Conservation (phyloP, 148 eudicot species). For the Beta vulgaris region DNA sequence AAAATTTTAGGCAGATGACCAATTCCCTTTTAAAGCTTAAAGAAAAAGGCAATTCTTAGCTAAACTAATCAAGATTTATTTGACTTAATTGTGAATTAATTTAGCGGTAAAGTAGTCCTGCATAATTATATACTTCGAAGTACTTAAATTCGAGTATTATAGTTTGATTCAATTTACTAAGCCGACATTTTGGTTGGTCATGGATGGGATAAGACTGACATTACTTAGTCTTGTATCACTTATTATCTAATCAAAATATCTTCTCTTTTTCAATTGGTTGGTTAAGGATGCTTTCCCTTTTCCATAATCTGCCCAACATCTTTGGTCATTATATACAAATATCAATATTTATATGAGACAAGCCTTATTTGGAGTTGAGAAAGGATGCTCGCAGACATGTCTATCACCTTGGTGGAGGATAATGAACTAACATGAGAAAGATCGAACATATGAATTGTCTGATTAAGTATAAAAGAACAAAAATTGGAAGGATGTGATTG, state of each 20-base stretch:
- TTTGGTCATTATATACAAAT: not conserved
- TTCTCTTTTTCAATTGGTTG: constrained; percentile 8
- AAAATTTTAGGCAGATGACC: constrained; percentile 19
- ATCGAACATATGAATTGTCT: too few relatives aligned
- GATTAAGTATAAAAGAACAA: too few relatives aligned
- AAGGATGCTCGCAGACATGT: not conserved
- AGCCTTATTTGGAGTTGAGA: not conserved
- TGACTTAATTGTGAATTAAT: constrained; percentile 8
- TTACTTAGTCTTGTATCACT: not conserved
- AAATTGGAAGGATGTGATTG: too few relatives aligned
- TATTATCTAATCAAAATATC: not conserved
- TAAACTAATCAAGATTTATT: constrained; percentile 2
- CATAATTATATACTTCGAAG: constrained; percentile 17
- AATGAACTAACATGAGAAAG: too few relatives aligned
- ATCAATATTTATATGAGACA: constrained; percentile 1
- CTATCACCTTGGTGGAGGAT: not conserved
- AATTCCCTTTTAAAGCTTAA: constrained; percentile 3
- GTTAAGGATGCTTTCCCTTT: not conserved
- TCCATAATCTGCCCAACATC: constrained; percentile 9
- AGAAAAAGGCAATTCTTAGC: not conserved
- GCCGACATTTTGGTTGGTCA: constrained; percentile 15
- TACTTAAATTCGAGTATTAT: constrained; percentile 3
- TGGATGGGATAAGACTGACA: not conserved
- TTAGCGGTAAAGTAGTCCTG: not conserved
- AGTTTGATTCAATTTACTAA: constrained; percentile 5